These are phyloP conservation scores for Epichloe uncinata DNA, from an alignment of 2,329 filamentous ascomycete species.

Conservation along the genomic window DNA sequence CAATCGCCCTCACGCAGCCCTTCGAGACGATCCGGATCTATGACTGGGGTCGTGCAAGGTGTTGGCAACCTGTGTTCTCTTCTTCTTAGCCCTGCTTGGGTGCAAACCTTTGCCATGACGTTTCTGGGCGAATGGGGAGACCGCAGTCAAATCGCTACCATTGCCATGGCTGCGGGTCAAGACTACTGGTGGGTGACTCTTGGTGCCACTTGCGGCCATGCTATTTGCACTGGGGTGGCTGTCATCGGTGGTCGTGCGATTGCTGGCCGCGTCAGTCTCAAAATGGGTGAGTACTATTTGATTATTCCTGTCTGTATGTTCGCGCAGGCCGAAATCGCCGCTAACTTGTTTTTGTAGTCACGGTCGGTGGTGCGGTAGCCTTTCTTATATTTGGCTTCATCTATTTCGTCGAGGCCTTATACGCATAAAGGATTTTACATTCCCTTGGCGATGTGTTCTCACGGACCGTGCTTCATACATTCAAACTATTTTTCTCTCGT, in stretches of 20 bases:
- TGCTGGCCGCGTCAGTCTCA: conserved; percentile 85
- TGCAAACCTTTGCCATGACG: conserved; percentile 98
- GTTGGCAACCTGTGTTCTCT: conserved; percentile 78
- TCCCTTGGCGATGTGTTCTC: neutral
- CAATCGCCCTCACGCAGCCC: conserved; percentile 52
- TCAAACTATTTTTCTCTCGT: neutral
- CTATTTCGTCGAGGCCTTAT: conserved; percentile 73
- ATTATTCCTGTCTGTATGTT: neutral
- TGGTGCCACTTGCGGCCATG: conserved; percentile 76
- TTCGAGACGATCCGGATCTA: conserved; percentile 29
- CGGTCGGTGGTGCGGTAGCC: conserved; percentile 76
- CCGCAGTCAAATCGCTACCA: conserved; percentile 92
- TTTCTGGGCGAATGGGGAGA: conserved; percentile 98
- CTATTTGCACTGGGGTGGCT: conserved; percentile 77
- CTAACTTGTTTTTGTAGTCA: conserved; percentile 44
- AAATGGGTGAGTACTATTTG: conserved; percentile 62
- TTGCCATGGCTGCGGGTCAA: conserved; percentile 95
- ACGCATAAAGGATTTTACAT: conserved; percentile 23
- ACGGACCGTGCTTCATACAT: neutral
- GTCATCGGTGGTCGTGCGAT: conserved; percentile 88
- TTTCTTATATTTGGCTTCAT: conserved; percentile 89
- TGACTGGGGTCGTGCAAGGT: conserved; percentile 40
- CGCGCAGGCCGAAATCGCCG: neutral
- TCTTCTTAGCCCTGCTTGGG: conserved; percentile 89
- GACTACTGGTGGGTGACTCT: conserved; percentile 98